Base-by-base conservation (phyloP, 164 flowering plant species). In the Piper longum region DNA sequence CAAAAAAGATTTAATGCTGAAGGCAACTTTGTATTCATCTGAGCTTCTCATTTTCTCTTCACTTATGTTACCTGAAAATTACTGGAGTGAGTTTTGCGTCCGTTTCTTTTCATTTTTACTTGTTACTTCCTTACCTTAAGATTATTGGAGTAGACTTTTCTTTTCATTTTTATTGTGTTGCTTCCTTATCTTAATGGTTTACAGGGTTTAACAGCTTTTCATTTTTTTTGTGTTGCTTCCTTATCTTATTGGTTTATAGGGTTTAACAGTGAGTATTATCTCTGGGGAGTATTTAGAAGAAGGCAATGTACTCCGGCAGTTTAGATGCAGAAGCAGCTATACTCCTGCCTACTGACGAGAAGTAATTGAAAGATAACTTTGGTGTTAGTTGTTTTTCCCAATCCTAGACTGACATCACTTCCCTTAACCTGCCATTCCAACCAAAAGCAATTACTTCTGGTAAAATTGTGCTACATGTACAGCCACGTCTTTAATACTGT, bases 251-350 rank as follows among this genome's bases (percentile, higher is more conserved):
- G 8, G 8, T 57, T 26, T 67, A 64, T 73, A 78, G 81, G 74
- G 64, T 69, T 75, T 64, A 11, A 18, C 5, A 71, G 68, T 8
- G 68, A 66, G 44, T 70, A 41, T 64, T 75, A 75, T 60, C 55
- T 78, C 7, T 78, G 81, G 81, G 81, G 77, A 5, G 75, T 73
- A 11, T 78, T 75, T 56, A 73, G 58, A 57, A 41, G 54, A 61
- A 73, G 57, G 66, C 7, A 56, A 16, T 56, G 59, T 7, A 6
- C 59, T 17, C 59, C 7, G 36, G 11, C 39, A 16, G 16, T 17
- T 16, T 17, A 17, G 17, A 17, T 56, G n/a, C 13, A 11, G 51
- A 19, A 63, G 40, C n/a, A 26, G 62, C 5, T n/a, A 14, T n/a
- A 36, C 40, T 42, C 11, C 41, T 19, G 62, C 12, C 44, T 36